Percentiles rank a stretch among this genome's conserved stretches.
These are phyloP conservation scores for Pseudonitzschia multistriata DNA, from an alignment of 108 stramenopile species.

Conservation along the genomic window DNA sequence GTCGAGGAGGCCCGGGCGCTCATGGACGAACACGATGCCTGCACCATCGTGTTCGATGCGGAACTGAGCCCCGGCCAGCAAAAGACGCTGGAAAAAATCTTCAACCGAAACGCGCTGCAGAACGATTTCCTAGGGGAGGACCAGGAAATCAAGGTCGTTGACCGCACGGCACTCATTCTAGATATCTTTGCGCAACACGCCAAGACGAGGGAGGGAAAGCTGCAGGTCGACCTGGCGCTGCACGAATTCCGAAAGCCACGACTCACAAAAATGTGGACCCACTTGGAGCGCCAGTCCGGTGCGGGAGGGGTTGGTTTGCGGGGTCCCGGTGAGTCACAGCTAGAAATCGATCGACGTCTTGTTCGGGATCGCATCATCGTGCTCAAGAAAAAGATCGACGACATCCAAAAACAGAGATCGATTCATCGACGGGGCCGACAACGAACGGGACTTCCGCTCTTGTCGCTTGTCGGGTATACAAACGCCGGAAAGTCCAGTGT, in stretches of 20 bases:
- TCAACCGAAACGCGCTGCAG: slow-evolving; percentile 75
- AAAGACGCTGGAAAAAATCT: slow-evolving; percentile 76
- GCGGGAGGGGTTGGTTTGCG: slow-evolving; percentile 90
- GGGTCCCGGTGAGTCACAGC: slow-evolving; percentile 92
- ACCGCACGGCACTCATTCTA: slow-evolving; percentile 94
- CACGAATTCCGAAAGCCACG: slow-evolving; percentile 93
- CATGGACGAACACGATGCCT: slow-evolving; percentile 50
- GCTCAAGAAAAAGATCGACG: slow-evolving; percentile 89
- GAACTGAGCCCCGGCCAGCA: slow-evolving; percentile 95
- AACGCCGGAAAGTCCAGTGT: slow-evolving; percentile 95
- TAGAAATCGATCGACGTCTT: slow-evolving; percentile 93
- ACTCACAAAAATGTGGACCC: slow-evolving; percentile 95
- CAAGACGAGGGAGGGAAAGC: slow-evolving; percentile 89
- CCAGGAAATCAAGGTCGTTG: slow-evolving; percentile 80
- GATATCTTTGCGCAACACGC: slow-evolving; percentile 98
- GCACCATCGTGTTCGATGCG: slow-evolving; percentile 92
- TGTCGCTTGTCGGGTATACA: slow-evolving; percentile 94
- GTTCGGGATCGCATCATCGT: slow-evolving; percentile 87
- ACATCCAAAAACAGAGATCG: slow-evolving; percentile 85
- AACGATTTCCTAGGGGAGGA: slow-evolving; percentile 72
- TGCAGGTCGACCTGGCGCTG: slow-evolving; percentile 93
- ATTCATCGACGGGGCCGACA: slow-evolving; percentile 74
- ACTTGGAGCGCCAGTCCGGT: slow-evolving; percentile 89
- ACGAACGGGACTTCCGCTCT: slow-evolving; percentile 76
- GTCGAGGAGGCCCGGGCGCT: slow-evolving; percentile 67